Conservation (phyloP, 495 filamentous ascomycete genomes). For the Xeromyces bisporus region DNA sequence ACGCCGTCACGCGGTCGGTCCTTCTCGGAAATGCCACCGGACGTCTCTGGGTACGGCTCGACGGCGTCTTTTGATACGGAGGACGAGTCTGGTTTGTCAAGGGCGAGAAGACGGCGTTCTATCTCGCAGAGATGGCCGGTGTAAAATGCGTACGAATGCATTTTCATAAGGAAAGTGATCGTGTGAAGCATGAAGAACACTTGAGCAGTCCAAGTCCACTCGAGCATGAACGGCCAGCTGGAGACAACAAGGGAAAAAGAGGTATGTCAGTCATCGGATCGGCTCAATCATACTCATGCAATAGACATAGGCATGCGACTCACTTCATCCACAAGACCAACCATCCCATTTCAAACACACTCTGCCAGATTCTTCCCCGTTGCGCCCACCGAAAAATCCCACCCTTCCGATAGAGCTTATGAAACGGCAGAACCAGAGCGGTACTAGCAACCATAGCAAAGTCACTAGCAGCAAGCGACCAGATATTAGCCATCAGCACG, state of each 20-base stretch:
- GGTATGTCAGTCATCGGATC: slow-evolving; percentile 4
- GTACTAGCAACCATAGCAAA: slow-evolving; percentile 67
- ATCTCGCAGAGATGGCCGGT: slow-evolving; percentile 88
- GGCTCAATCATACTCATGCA: slow-evolving; percentile 5
- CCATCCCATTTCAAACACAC: slow-evolving; percentile 66
- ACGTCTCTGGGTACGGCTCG: slow-evolving; percentile 59
- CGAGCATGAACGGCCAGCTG: slow-evolving; percentile 68
- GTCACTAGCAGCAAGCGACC: slow-evolving; percentile 73
- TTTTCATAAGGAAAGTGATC: slow-evolving; percentile 88
- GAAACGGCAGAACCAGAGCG: slow-evolving; percentile 53
- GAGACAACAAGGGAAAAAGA: not conserved
- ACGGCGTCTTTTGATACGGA: slow-evolving; percentile 50
- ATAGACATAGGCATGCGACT: slow-evolving; percentile 8
- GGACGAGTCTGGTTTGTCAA: slow-evolving; percentile 49
- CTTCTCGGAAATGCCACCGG: slow-evolving; percentile 18
- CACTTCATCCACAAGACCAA: slow-evolving; percentile 65
- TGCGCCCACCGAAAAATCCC: slow-evolving; percentile 53
- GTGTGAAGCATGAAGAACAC: slow-evolving; percentile 89
- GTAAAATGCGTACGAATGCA: slow-evolving; percentile 97
- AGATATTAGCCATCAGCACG: slow-evolving; percentile 71
- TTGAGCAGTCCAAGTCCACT: slow-evolving; percentile 90
- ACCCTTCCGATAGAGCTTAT: slow-evolving; percentile 42
- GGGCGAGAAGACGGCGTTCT: slow-evolving; percentile 53
- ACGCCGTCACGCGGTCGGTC: slow-evolving; percentile 18
- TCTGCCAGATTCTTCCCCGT: slow-evolving; percentile 65